Evolutionary conservation across 2,329 filamentous ascomycete species (phyloP), one percentile per base, ranked within the genome.

Genomic region (Pezicula carpinea): DNA sequence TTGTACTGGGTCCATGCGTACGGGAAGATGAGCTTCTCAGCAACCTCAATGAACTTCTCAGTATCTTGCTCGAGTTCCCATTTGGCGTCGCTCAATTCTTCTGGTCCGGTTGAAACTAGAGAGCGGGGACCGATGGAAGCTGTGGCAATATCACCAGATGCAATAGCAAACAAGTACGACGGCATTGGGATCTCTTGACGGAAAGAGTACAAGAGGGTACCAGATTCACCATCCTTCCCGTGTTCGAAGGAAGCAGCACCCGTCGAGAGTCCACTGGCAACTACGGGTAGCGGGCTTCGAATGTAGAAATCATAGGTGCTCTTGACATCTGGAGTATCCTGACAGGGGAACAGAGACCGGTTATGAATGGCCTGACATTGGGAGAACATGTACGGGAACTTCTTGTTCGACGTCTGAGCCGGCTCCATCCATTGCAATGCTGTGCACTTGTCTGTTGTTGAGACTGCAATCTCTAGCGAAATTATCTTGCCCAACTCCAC

Each of bases 361-460:
- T 89, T 89, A 62, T 97, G 91, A 61, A 96, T 97, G 45, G 92
- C 91, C 73, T 99, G 92, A 67, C 91, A 96, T 72, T 97, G 93
- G 38, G 89, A 95, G 73, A 97, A 97, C 83, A 97, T 92, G 69
- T 96, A 97, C 1, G 92, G 92, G 57, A 95, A 87, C 68, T 90
- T 93, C 73, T 90, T 91, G 77, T 95, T 96, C 49, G 88, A 89
- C 1, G 93, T 97, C 71, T 97, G 93, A 26, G 85, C 86, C 2
- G 90, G 89, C 0, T 87, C 91, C 67, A 99, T 78, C 92, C 93
- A 99, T 69, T 97, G 92, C 52, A 99, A 74, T 8, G 92, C 92
- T 10, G 91, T 95, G 68, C 92, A 96, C 60, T 87, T 79, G 43
- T 86, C 79, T 1, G 93, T 97, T 5, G 93, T 97, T 57, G 87